A percentile compares a stretch with the other conserved stretches of the same genome.
These are phyloP conservation scores for Nemania bipapillata DNA, from an alignment of 2,329 filamentous ascomycete species.

Conservation along the genomic window DNA sequence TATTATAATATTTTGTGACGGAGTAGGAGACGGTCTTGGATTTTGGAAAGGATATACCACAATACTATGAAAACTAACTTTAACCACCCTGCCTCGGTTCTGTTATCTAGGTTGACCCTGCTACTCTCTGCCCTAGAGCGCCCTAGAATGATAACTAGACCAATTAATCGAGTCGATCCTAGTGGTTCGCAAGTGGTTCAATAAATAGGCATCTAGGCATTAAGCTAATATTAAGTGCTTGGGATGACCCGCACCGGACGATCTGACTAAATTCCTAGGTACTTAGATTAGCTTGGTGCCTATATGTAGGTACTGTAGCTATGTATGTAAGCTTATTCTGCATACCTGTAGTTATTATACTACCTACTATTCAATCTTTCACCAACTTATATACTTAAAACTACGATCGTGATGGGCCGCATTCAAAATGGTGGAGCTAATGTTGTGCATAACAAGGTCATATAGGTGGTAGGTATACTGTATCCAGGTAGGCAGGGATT, in stretches of 20 bases:
- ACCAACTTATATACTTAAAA: too few relatives aligned
- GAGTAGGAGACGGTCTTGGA: constrained; percentile 22
- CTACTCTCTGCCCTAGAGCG: background rate
- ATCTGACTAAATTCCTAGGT: background rate
- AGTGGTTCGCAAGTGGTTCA: too few relatives aligned
- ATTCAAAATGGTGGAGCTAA: background rate
- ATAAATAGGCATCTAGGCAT: background rate
- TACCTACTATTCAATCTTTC: too few relatives aligned
- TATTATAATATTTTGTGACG: constrained; percentile 35
- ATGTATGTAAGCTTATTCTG: too few relatives aligned
- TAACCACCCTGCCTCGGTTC: too few relatives aligned
- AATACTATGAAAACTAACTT: constrained; percentile 21
- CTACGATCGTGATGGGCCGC: background rate
- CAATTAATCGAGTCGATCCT: background rate
- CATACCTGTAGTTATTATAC: too few relatives aligned
- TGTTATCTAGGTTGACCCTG: background rate
- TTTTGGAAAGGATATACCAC: constrained; percentile 38
- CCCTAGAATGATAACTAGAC: too few relatives aligned
- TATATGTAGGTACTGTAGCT: too few relatives aligned
- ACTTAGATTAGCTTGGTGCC: too few relatives aligned
- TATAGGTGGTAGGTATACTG: background rate
- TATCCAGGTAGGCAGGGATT: too few relatives aligned
- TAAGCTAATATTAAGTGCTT: background rate
- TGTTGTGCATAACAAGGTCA: background rate
- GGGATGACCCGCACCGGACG: background rate